These are phyloP conservation scores for Candida arabinofermentans DNA, from an alignment of 805 yeast genomes.

Conservation along the genomic window DNA sequence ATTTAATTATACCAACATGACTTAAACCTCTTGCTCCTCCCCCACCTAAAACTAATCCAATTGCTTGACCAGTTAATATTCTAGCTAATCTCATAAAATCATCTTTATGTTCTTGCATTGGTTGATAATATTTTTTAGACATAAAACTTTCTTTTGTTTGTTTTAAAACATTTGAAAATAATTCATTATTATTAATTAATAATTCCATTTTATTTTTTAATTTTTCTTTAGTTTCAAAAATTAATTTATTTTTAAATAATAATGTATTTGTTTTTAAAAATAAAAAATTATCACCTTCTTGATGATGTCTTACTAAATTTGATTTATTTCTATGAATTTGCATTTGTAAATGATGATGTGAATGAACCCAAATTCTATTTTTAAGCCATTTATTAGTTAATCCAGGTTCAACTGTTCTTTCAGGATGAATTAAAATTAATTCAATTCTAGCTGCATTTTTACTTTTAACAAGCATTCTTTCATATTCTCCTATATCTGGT, in stretches of 20 bases:
- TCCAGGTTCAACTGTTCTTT: slow-evolving; percentile 79
- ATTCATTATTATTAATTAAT: slow-evolving; percentile 26
- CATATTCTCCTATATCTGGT: slow-evolving; percentile 82
- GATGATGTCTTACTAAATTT: background rate
- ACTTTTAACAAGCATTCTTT: slow-evolving; percentile 64
- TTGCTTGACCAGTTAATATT: slow-evolving; percentile 85
- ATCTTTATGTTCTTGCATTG: slow-evolving; percentile 61
- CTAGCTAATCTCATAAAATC: slow-evolving; percentile 90
- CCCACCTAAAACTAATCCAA: slow-evolving; percentile 93
- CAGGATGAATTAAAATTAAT: slow-evolving; percentile 78
- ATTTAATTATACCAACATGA: slow-evolving; percentile 87
- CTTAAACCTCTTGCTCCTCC: slow-evolving; percentile 97
- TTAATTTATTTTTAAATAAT: slow-evolving; percentile 6
- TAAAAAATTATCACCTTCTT: background rate
- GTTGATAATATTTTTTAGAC: slow-evolving; percentile 26
- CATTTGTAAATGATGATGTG: slow-evolving; percentile 91
- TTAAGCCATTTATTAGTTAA: slow-evolving; percentile 82
- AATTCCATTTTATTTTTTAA: slow-evolving; percentile 26
- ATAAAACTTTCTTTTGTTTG: slow-evolving; percentile 24
- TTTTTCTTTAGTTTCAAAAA: slow-evolving; percentile 23
- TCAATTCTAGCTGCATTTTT: slow-evolving; percentile 88
- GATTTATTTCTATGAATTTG: slow-evolving; percentile 9
- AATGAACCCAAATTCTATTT: slow-evolving; percentile 83
- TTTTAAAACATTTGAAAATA: slow-evolving; percentile 25
- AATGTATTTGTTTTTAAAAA: background rate